Base-by-base conservation (phyloP, 176 grass and related monocot species). In the Otatea glauca region DNA sequence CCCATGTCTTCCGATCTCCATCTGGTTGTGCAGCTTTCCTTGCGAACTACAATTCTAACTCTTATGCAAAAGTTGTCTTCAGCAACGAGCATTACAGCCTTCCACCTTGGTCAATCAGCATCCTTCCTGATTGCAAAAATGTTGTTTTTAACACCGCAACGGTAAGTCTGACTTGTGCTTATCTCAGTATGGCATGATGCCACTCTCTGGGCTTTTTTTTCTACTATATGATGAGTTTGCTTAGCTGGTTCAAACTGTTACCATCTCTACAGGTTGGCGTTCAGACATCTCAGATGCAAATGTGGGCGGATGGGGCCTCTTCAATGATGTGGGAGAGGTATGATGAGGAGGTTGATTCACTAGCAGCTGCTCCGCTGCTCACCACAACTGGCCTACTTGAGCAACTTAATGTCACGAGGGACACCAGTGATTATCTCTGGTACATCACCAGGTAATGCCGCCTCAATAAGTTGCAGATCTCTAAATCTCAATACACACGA, bases 221-320 rank as follows among this genome's bases (percentile, higher is more conserved):
- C 34, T 67, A 78, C 11, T 47, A 20, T 51, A 35, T 74, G 68
- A 44, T 63, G 41, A 34, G 4, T 51, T 88, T 45, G 16, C 55
- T 80, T 75, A 82, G 15, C 72, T 89, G 70, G 35, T 82, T 65
- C 32, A 73, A 79, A 66, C 32, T 68, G 4, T 72, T 79, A 65
- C 56, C 12, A 77, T 45, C 13, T 66, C 59, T n/a, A 51, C 56
- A 99, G 97, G 84, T 99, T 81, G 97, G 97, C 65, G 92, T 93
- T 91, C 97, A 99, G 85, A 99, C 97, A 86, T 94, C 90, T 88
- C 93, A 96, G 81, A 96, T 99, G 93, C 93, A 99, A 89, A 99
- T 99, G 97, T 94, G 86, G 88, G 74, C 81, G 78, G 78, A 84
- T 73, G 90, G 86, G 45, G 65, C 75, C 72, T 91, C 88, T n/a